A percentile compares a stretch with the other conserved stretches of the same genome.
These are phyloP conservation scores for Lactifluus volemus DNA, from an alignment of 768 basidiomycete species.

Conservation along the genomic window DNA sequence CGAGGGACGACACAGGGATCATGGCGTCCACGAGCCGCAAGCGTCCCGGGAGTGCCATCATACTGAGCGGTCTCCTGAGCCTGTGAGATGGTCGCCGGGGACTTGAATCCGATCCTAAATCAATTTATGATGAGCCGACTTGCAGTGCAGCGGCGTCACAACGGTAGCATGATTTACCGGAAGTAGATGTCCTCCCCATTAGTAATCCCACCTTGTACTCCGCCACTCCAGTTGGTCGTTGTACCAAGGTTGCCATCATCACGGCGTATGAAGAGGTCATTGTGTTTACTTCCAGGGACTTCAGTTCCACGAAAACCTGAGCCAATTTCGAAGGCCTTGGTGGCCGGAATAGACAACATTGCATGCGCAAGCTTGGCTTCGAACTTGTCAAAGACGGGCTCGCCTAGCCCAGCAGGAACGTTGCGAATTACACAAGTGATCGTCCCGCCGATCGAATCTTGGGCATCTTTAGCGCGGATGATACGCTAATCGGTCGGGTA, in stretches of 20 bases:
- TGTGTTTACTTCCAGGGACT: constrained; percentile 88
- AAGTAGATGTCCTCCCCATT: constrained; percentile 98
- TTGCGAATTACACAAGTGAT: constrained; percentile 94
- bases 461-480: constrained; percentile 79
- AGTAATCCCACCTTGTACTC: constrained; percentile 94
- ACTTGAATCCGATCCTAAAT: constrained; percentile 88
- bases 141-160: background rate
- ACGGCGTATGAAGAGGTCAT: constrained; percentile 72
- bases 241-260: constrained; percentile 72
- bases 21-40: constrained; percentile 90
- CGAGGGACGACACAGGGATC: constrained; percentile 97
- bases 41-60: constrained; percentile 78
- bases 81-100: constrained; percentile 95
- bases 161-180: constrained; percentile 39
- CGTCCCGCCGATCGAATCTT: constrained; percentile 97
- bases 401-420: constrained; percentile 85
- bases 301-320: constrained; percentile 94
- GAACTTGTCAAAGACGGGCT: constrained; percentile 98
- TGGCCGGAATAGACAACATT: constrained; percentile 98
- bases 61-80: constrained; percentile 87
- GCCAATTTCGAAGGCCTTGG: constrained; percentile 96
- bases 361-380: constrained; percentile 94
- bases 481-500: constrained; percentile 54
- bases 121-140: background rate
- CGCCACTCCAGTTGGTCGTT: constrained; percentile 91